Base-by-base conservation (phyloP, 1,284 basidiomycete genomes). In the Malassezia pachydermatis region DNA sequence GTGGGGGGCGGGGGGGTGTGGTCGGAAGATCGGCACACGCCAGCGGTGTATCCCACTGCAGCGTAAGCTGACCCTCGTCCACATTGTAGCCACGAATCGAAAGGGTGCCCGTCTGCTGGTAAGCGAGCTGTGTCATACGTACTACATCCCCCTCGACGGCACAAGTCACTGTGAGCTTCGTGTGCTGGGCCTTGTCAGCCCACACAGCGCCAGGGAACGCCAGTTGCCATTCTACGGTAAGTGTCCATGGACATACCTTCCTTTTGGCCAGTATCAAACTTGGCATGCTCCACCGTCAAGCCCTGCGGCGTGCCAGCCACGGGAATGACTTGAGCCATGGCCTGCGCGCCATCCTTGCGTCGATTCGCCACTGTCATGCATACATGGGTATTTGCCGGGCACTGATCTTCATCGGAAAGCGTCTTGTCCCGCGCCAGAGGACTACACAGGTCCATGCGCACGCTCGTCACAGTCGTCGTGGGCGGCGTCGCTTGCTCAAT, bases 381-480 rank as follows among this genome's bases (percentile, higher is more conserved):
- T 6, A 46, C 30, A 22, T 30, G 14, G 9, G 49, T 51, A 11
- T 29, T 29, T 5, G 40, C 22, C 0, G 38, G 19, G 17, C 49
- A 51, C 19, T 40, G 36, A 8, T 50, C 48, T 3, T 27, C 13
- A 17, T 24, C 14, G n/a, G 32, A 29, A 4, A 28, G 13, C 14
- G 5, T 23, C 11, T 11, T 7, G 6, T 17, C 14, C 13, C 11
- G 4, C 6, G 37, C 28, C 32, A 51, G 37, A 2, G 49, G 32
- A 4, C 27, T 25, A 34, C 50, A 52, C 20, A 52, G 39, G 16
- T 52, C 35, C 14, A 54, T 41, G 6, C 34, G 51, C 5, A 58
- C 50, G 5, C 55, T 51, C 45, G 45, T 53, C 4, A 48, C 50
- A 2, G 56, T 60, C 3, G 33, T 58, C 2, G 38, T 54, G 14